phyloP scores from a whole-genome alignment of 75 land plant species.

The Cunninghamia lanceolata region DNA sequence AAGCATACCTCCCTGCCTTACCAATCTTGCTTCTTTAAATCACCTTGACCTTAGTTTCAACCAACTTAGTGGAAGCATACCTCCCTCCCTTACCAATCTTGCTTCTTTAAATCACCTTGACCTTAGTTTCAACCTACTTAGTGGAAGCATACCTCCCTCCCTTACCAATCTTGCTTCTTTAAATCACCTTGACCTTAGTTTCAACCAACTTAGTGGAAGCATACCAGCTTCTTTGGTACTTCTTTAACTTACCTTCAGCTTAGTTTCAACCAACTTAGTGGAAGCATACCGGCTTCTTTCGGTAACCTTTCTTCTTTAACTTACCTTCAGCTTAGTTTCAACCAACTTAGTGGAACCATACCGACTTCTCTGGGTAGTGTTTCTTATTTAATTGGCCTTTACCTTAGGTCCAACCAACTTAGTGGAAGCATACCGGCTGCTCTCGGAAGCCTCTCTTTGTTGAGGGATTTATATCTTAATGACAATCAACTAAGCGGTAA shows the following conservation, averaged over 20 bases:
- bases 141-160: conserved; percentile 16
- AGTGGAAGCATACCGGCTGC: too few relatives aligned
- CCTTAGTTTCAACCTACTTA: background rate
- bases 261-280: background rate
- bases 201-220: conserved; percentile 3
- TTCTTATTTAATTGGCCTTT: too few relatives aligned
- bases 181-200: background rate
- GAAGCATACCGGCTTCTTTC: conserved; percentile 7
- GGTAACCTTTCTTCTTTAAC: background rate
- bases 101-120: background rate
- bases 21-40: background rate
- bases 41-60: background rate
- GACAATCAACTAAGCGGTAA: background rate
- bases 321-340: too few relatives aligned
- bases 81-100: conserved; percentile 1
- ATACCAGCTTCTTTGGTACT: conserved; percentile 11
- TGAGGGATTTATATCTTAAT: too few relatives aligned
- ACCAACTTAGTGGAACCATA: too few relatives aligned
- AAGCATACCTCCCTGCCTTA: conserved; percentile 7
- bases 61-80: conserved; percentile 12
- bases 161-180: background rate
- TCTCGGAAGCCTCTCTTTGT: background rate
- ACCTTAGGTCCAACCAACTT: too few relatives aligned
- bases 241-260: background rate
- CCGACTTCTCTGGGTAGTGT: too few relatives aligned